Evolutionary conservation across 768 basidiomycete genomes (phyloP), one percentile per base, ranked within the genome.

Genomic region (Auriculariales sp.): DNA sequence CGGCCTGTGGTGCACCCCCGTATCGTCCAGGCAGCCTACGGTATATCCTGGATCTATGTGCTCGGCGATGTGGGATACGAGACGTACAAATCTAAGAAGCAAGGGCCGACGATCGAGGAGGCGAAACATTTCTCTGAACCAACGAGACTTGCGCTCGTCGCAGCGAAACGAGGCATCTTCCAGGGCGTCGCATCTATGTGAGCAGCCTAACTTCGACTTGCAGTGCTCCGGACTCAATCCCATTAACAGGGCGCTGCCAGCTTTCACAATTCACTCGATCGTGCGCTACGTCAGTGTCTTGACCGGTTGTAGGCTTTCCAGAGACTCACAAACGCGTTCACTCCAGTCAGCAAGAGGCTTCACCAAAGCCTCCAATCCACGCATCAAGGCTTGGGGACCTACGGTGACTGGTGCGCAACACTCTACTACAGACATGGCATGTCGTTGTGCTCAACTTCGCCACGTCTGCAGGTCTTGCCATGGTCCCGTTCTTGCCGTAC

Each of bases 111-210:
- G 12, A 69, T 78, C 1, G 61, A 78, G 35, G 82, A 88, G 62
- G 78, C 81, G 19, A 74, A 71, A 12, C 68, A 79, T 62, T 79
- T 83, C 57, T 79, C 83, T 9, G 83, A 86, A 61, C 72, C 77
- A 3, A 78, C 77, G 30, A 73, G 85, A 28, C 58, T 87, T 14
- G 71, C 71, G n/a, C 68, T 86, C 57, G 68, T 76, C n/a, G 83
- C 81, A 14, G 77, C 78, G 45, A 81, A 88, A 63, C 76, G 86
- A 50, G 81, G 83, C 1, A 71, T 77, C 3, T 89, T 89, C 64
- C 86, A 89, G 63, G 82, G 81, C 12, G 70, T 87, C 27, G 85
- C 86, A 9, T 87, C 83, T 33, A 87, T 89, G 84, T 83, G 61
- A 45, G 50, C 50, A 39, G 55, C 49, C 27, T 49, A 52, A 36